Evolutionary conservation across 768 basidiomycete species (phyloP), one percentile per base, ranked within the genome.

Genomic region (Pleurotus eryngii): DNA sequence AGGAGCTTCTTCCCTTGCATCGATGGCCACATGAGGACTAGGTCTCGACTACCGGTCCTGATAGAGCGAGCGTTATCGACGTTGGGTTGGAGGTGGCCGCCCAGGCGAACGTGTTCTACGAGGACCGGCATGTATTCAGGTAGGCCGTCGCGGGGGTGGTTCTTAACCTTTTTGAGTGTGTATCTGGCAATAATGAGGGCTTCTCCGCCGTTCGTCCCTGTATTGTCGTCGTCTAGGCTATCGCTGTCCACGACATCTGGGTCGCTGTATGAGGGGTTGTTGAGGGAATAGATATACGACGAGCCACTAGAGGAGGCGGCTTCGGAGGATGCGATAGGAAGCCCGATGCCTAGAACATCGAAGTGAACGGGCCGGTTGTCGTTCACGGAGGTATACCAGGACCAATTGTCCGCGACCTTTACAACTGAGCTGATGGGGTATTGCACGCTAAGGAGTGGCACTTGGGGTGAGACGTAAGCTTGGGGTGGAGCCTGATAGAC

Each of bases 91-190:
- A 54, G 17, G 24, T 54, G 20, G 17, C 51, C 51, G 18, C 51
- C 37, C 9, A 54, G 27, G 5, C 39, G 51, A 6, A 54, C 39
- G 24, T 54, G 51, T 20, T 59, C 57, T 9, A 59, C 39, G 15
- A 59, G 26, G 15, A 59, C 45, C 15, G 57, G 57, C 43, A 59
- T 59, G 17, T 39, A 43, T 11, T 54, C 48, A 8, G 57, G 57
- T 4, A 59, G 46, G 3, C 57, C 57, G 39, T 59, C 57, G 6
- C 37, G 49, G 3, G 51, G 50, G 15, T 54, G 22, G 40, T 59
- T 59, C n/a, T 51, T 46, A 17, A 59, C 48, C 24, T 43, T 45
- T 24, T 51, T 55, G 15, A 59, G 51, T 9, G 48, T 54, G 38
- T 59, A 59, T 37, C 57, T 51, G 18, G 39, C 51, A 6, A 59